Base-by-base conservation (phyloP, 306 rosid species). In the Lathyrus aphaca region DNA sequence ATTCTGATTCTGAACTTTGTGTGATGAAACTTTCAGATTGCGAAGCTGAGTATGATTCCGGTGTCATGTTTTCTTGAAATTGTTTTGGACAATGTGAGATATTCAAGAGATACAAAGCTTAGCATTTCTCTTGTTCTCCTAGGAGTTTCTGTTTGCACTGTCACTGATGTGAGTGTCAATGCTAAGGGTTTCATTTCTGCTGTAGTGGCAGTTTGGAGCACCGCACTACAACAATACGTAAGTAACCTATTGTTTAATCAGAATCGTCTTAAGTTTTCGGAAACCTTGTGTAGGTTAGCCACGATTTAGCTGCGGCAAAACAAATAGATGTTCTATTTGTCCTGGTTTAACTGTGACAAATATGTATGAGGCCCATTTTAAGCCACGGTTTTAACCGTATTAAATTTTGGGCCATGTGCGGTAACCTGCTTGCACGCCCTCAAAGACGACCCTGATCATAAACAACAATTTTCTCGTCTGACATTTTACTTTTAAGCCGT, bases 61-160 rank as follows among this genome's bases (percentile, higher is more conserved):
- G 93, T 90, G 29, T 87, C 93, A 37, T 90, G 96, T 72, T 82
- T 87, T 64, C 79, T 87, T 75, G 96, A 90, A 75, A 81, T 87
- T 74, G 84, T 83, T 39, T 77, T 90, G 79, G 94, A 89, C 75
- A 80, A 82, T 45, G 85, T 85, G 69, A 77, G 85, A 58, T 89
- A 87, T 77, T 89, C 96, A 45, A 90, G 91, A 82, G 88, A 86
- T 65, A 87, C 91, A 21, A 90, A 90, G 72, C 88, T 87, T 38
- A 87, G 91, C 82, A 87, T 90, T 61, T 35, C 73, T 58, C 49
- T 89, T 16, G 96, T 89, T 77, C 89, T 89, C 57, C 84, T 89
- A 44, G 96, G 96, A n/a, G 96, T 89, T 65, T 87, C 86, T 62
- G 90, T 89, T n/a, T 89, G 96, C 59, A 87, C 96, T 11, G 93